Percentiles rank a stretch among this genome's conserved stretches.
phyloP scores from a whole-genome alignment of 208 protist species.

The Sergeia podlipaevii region DNA sequence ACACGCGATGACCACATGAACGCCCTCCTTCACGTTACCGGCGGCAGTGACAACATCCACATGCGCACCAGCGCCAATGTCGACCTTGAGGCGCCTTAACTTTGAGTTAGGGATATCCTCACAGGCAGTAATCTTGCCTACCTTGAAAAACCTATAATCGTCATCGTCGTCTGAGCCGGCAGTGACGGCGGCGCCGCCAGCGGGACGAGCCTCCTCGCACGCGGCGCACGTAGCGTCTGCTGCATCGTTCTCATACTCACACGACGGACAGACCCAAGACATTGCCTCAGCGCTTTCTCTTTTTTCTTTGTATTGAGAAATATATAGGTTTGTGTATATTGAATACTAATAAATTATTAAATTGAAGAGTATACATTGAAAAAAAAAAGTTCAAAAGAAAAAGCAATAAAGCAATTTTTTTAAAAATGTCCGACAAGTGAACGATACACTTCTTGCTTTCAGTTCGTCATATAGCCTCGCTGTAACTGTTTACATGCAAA shows the following conservation, averaged over 20 bases:
- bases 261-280: constrained; percentile 45
- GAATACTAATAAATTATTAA: background rate
- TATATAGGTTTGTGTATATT: constrained; percentile 1
- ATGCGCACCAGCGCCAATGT: constrained; percentile 37
- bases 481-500: too few species aligned
- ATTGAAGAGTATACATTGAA: background rate
- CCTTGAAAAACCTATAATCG: constrained; percentile 44
- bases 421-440: background rate
- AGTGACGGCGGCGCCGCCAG: background rate
- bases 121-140: constrained; percentile 45
- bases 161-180: constrained; percentile 31
- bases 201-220: constrained; percentile 47
- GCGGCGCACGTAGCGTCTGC: constrained; percentile 33
- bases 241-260: constrained; percentile 59
- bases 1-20: constrained; percentile 55
- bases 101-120: constrained; percentile 54
- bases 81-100: constrained; percentile 63
- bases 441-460: background rate
- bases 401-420: too few species aligned
- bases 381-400: constrained; percentile 6
- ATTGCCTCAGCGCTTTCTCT: constrained; percentile 7
- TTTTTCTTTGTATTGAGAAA: constrained; percentile 4
- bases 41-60: constrained; percentile 75
- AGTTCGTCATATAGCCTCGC: too few species aligned
- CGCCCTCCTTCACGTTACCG: constrained; percentile 54